Conservation (phyloP, 352 stramenopile species). For the Phytopythium vexans region DNA sequence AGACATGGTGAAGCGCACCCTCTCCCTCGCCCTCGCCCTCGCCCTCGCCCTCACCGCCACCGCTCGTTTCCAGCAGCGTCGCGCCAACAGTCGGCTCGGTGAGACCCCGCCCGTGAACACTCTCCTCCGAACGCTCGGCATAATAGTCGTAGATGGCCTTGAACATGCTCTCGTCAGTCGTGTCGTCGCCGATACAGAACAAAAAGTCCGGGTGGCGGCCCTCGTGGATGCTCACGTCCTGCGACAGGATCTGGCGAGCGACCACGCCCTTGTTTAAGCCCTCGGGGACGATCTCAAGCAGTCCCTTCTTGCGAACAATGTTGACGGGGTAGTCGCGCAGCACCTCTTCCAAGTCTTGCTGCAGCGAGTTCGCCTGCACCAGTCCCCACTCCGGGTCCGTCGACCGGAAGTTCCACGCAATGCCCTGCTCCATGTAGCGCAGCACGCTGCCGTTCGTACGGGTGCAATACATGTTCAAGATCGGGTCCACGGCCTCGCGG, state of each 20-base stretch:
- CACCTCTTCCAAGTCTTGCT: constrained; percentile 79
- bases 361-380: constrained; percentile 93
- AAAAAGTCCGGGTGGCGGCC: constrained; percentile 91
- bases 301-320: constrained; percentile 87
- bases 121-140: constrained; percentile 81
- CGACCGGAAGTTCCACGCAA: constrained; percentile 97
- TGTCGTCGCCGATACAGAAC: constrained; percentile 96
- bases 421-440: constrained; percentile 91
- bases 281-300: constrained; percentile 95
- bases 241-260: constrained; percentile 92
- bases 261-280: constrained; percentile 96
- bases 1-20: constrained; percentile 77
- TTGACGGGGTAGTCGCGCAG: constrained; percentile 68
- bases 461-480: constrained; percentile 94
- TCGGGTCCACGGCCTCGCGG: constrained; percentile 89
- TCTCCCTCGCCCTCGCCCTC: constrained; percentile 26
- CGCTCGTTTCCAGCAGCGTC: constrained; percentile 10
- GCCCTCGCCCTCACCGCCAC: constrained; percentile 7
- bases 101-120: constrained; percentile 41
- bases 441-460: constrained; percentile 95
- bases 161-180: constrained; percentile 98
- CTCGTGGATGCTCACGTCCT: constrained; percentile 73
- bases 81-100: constrained; percentile 1
- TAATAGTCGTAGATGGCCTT: constrained; percentile 91
- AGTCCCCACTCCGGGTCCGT: constrained; percentile 97